Base-by-base conservation (phyloP, 495 filamentous ascomycete species). In the Hypoxylon intermedium region DNA sequence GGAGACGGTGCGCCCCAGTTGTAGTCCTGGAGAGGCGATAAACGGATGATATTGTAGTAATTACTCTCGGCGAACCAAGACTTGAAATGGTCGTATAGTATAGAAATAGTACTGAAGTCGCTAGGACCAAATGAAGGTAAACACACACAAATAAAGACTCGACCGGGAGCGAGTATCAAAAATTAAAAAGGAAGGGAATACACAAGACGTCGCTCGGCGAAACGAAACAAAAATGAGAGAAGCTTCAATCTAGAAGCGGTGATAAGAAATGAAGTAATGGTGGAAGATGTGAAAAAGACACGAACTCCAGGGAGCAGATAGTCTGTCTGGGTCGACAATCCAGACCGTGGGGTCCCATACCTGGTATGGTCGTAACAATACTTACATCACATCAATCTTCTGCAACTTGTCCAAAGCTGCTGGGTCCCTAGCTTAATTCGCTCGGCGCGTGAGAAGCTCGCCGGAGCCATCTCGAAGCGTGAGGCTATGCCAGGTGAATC, bases 401-500 rank as follows among this genome's bases (percentile, higher is more conserved):
- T 28, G 16, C 19, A 42, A 59, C 4, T 52, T 48, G 24, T 40
- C 26, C 23, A 38, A 40, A 24, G 58, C 51, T 44, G 58, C 51
- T 44, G 7, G 15, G 38, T 28, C 37, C 58, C 50, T 54, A 54
- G 36, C 44, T 49, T 34, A 49, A 51, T 16, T 18, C 9, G n/a
- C 12, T 38, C n/a, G n/a, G 28, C 20, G 41, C 7, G 19, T 34
- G 31, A 16, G 21, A 48, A 48, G 20, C 34, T 49, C 55, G 37
- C 45, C 45, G n/a, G n/a, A n/a, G n/a, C n/a, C n/a, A n/a, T n/a
- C 24, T 33, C 31, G 16, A 34, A 28, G 37, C 51, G 49, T 44
- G 58, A 63, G 67, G 67, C 67, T 66, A 59, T 67, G 67, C 38
- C 20, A 50, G 49, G 30, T 33, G 50, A 53, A 63, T 53, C 50